Percentiles rank a stretch among this genome's conserved stretches.
These are phyloP conservation scores for Carallia brachiata DNA, from an alignment of 345 rosid species.

Conservation along the genomic window DNA sequence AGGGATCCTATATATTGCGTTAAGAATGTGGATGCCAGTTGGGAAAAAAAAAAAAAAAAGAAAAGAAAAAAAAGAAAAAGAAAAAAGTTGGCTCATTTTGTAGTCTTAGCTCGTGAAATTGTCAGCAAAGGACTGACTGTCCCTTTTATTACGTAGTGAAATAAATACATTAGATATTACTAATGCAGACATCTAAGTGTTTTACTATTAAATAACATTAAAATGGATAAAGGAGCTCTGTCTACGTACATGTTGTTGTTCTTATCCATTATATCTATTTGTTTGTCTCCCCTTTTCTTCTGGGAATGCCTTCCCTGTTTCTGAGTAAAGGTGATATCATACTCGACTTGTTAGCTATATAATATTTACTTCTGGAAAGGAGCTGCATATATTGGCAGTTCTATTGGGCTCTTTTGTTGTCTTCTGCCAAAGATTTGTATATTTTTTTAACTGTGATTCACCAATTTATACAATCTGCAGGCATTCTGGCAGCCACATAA, in stretches of 20 bases:
- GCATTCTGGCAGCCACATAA: constrained; percentile 98
- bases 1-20: background rate
- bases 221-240: background rate
- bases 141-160: too few relatives aligned
- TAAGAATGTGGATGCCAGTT: background rate
- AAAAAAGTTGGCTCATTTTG: too few relatives aligned
- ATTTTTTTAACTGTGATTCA: constrained; percentile 1
- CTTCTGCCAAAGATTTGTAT: background rate
- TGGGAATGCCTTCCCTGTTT: too few relatives aligned
- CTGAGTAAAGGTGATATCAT: too few relatives aligned
- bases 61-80: too few relatives aligned
- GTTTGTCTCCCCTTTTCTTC: background rate
- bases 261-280: background rate
- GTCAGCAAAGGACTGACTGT: too few relatives aligned
- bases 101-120: too few relatives aligned
- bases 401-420: background rate
- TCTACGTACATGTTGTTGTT: background rate
- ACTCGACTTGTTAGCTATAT: too few relatives aligned
- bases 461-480: constrained; percentile 33
- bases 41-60: too few relatives aligned
- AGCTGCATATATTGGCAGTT: background rate
- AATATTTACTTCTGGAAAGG: too few relatives aligned
- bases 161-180: too few relatives aligned
- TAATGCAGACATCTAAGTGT: background rate
- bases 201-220: background rate